Evolutionary conservation across 495 filamentous ascomycete species (phyloP), one percentile per base, ranked within the genome.

Genomic region (Aspergillus campestris): DNA sequence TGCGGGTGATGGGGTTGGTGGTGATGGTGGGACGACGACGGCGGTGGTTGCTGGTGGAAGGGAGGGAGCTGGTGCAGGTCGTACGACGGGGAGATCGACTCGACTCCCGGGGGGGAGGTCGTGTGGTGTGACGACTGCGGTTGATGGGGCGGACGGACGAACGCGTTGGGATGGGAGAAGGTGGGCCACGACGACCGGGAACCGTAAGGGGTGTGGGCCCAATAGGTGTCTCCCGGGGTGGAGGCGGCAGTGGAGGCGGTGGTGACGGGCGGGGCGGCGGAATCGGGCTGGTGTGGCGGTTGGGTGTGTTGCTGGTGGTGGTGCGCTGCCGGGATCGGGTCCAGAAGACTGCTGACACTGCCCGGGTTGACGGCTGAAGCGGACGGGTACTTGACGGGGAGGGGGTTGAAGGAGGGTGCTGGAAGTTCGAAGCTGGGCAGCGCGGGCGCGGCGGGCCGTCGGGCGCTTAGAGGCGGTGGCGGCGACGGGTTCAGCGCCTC

Each of bases 341-440:
- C 86, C 44, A 82, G 62, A 27, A 84, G 70, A 48, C 75, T 84
- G 51, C 73, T 77, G 45, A 77, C 76, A 50, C 73, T 78, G 45
- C 78, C 44, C 60, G 79, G 57, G 61, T 61, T 44, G 61, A 53
- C 3, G 72, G 57, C 70, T 59, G 66, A 50, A 60, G 46, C n/a
- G 47, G 62, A 62, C 59, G 62, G 55, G 49, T 71, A 77, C 52
- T 78, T 80, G 34, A 65, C 44, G 1, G 63, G 39, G 24, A 53
- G 32, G 12, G 52, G 12, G 1, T 53, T 52, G 38, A 67, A 59
- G n/a, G 57, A 64, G 32, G 77, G 76, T 1, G 74, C 71, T 27
- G 81, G 81, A 11, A 82, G 70, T 47, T 83, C 80, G 46, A 85
- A 84, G 50, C 59, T 69, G 38, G 81, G 79, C 33, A 86, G 68